phyloP scores from a whole-genome alignment of 345 rosid genomes.

The Pugionium dolabratum region DNA sequence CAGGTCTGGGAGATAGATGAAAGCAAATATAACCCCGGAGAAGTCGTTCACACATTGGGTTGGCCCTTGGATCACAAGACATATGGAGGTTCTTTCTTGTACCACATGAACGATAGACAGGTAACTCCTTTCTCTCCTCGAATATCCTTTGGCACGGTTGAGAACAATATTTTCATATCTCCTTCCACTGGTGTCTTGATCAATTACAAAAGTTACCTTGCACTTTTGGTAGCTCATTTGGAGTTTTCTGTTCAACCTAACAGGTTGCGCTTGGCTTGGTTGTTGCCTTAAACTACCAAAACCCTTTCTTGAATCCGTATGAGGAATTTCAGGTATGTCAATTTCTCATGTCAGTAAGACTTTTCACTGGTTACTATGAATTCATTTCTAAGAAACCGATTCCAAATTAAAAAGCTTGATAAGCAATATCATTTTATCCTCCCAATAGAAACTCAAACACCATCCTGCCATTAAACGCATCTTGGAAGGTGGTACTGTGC shows the following conservation, averaged over 20 bases:
- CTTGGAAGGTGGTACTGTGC: slow-evolving; percentile 86
- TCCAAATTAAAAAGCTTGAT: background rate
- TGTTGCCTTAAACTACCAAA: slow-evolving; percentile 83
- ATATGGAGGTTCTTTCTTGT: slow-evolving; percentile 93
- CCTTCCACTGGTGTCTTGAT: slow-evolving; percentile 10
- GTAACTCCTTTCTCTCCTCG: slow-evolving; percentile 39
- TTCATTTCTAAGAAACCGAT: slow-evolving; percentile 13
- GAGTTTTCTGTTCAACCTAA: slow-evolving; percentile 24
- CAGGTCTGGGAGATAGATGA: slow-evolving; percentile 98
- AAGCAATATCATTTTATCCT: background rate
- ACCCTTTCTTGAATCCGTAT: slow-evolving; percentile 82
- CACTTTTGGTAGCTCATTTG: too few relatives aligned
- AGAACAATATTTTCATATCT: background rate
- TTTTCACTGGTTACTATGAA: too few relatives aligned
- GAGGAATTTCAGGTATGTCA: slow-evolving; percentile 91
- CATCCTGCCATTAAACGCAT: slow-evolving; percentile 82
- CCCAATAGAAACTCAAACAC: slow-evolving; percentile 76
- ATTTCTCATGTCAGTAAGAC: too few relatives aligned
- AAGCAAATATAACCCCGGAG: slow-evolving; percentile 80
- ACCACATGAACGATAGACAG: slow-evolving; percentile 92
- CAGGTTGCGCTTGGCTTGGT: slow-evolving; percentile 90
- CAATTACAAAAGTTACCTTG: too few relatives aligned
- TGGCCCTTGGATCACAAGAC: slow-evolving; percentile 93
- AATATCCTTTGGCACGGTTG: too few relatives aligned
- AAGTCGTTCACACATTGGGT: slow-evolving; percentile 81